Conservation (phyloP, 176 grass and related monocot species). For the Eragrostis curvula region DNA sequence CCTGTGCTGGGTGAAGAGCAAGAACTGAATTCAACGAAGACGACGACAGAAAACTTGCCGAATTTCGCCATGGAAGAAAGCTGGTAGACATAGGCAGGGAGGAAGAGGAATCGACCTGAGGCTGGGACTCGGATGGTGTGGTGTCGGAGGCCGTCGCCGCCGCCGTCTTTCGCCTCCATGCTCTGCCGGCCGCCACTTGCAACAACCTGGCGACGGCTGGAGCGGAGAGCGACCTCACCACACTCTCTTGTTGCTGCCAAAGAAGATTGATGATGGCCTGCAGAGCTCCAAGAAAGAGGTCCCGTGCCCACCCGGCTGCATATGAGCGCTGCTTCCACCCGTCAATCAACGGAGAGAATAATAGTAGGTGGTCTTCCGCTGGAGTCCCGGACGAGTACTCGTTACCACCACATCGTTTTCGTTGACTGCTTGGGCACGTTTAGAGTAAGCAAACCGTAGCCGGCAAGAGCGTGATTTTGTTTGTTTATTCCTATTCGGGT, state of each 20-base stretch:
- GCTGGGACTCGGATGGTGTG: conserved; percentile 15
- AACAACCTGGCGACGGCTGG: neutral
- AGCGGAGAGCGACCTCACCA: neutral
- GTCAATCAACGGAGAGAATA: neutral
- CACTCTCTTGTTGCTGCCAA: neutral
- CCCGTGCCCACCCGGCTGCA: no score
- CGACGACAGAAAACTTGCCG: neutral
- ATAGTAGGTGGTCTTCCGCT: neutral
- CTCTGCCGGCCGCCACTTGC: neutral
- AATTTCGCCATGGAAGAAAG: neutral
- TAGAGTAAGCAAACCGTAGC: neutral
- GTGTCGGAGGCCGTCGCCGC: neutral
- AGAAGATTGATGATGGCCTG: neutral
- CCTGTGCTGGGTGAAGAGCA: neutral
- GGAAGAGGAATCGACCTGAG: neutral
- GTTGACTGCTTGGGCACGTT: neutral
- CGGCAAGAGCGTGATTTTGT: neutral
- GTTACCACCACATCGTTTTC: neutral
- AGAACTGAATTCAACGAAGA: neutral
- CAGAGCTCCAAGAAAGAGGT: no score
- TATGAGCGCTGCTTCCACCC: no score
- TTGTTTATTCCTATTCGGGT: no score
- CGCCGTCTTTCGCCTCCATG: conserved; percentile 21
- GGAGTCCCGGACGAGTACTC: neutral
- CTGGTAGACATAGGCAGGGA: neutral